These are phyloP conservation scores for Rostrohypoxylon terebratum DNA, from an alignment of 495 filamentous ascomycete species.

Conservation along the genomic window DNA sequence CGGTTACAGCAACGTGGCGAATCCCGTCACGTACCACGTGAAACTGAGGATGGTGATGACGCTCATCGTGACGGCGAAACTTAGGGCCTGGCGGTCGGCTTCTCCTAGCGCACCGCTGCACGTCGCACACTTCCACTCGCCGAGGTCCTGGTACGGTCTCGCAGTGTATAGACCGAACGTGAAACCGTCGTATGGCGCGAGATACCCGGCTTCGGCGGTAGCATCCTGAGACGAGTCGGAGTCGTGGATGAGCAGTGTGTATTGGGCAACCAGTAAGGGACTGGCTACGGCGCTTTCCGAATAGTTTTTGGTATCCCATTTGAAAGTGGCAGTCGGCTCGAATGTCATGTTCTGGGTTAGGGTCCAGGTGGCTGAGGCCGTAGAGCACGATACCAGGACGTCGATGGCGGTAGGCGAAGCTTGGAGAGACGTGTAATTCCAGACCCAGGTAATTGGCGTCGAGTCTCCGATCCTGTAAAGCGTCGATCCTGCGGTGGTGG, in stretches of 20 bases:
- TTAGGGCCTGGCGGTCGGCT: conserved; percentile 73
- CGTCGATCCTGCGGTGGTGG: conserved; percentile 65
- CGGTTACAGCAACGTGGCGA: conserved; percentile 66
- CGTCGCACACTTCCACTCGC: conserved; percentile 71
- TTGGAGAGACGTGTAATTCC: conserved; percentile 94
- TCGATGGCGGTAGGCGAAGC: conserved; percentile 83
- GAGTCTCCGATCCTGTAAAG: conserved; percentile 91
- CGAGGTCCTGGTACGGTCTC: conserved; percentile 71
- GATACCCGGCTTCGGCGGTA: conserved; percentile 75
- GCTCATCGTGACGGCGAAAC: conserved; percentile 80
- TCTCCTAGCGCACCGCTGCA: conserved; percentile 77
- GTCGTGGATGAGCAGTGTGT: conserved; percentile 89
- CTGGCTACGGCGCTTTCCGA: conserved; percentile 67
- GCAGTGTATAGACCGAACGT: conserved; percentile 85
- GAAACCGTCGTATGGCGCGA: conserved; percentile 71
- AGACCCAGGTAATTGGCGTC: conserved; percentile 84
- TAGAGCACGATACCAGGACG: conserved; percentile 80
- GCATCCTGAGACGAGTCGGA: conserved; percentile 70
- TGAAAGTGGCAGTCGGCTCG: conserved; percentile 55
- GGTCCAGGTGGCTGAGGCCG: conserved; percentile 58
- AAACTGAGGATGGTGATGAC: conserved; percentile 82
- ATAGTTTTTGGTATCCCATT: conserved; percentile 85
- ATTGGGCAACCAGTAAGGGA: conserved; percentile 76
- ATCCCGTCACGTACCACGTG: conserved; percentile 85
- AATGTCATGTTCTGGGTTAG: conserved; percentile 67